Conservation (phyloP, 208 protist species). For the Trypanosoma caninum region DNA sequence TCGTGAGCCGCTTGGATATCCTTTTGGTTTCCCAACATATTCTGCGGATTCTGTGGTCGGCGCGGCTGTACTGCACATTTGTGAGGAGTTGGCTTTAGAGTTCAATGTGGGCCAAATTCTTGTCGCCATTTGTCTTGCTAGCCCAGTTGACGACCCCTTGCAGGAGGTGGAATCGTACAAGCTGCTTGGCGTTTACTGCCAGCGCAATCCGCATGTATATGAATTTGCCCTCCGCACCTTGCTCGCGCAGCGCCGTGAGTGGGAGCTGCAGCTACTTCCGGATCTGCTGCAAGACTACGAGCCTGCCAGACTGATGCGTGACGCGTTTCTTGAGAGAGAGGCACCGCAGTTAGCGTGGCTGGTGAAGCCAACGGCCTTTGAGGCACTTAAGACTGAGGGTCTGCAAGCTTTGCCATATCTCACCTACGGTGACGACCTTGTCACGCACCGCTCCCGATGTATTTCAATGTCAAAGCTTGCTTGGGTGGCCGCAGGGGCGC, state of each 20-base stretch:
- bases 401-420: slow-evolving; percentile 25
- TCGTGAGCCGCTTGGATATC: slow-evolving; percentile 59
- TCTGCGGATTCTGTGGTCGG: slow-evolving; percentile 30
- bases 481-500: slow-evolving; percentile 43
- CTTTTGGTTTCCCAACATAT: slow-evolving; percentile 51
- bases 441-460: slow-evolving; percentile 53
- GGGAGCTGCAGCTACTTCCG: slow-evolving; percentile 76
- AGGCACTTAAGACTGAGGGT: slow-evolving; percentile 55
- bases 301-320: slow-evolving; percentile 27
- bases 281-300: slow-evolving; percentile 31
- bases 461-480: slow-evolving; percentile 53
- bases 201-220: slow-evolving; percentile 37
- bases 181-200: slow-evolving; percentile 50
- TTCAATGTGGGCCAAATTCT: slow-evolving; percentile 65
- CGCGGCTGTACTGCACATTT: slow-evolving; percentile 32
- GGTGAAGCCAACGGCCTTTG: slow-evolving; percentile 41
- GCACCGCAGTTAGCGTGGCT: slow-evolving; percentile 83
- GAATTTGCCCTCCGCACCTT: slow-evolving; percentile 47
- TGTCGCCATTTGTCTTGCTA: slow-evolving; percentile 44
- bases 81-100: slow-evolving; percentile 54
- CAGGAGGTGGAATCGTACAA: slow-evolving; percentile 35
- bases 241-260: slow-evolving; percentile 50
- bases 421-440: slow-evolving; percentile 45
- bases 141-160: slow-evolving; percentile 46
- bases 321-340: slow-evolving; percentile 46